phyloP scores from a whole-genome alignment of 179 eudicot genomes.

The Corrigiola litoralis region DNA sequence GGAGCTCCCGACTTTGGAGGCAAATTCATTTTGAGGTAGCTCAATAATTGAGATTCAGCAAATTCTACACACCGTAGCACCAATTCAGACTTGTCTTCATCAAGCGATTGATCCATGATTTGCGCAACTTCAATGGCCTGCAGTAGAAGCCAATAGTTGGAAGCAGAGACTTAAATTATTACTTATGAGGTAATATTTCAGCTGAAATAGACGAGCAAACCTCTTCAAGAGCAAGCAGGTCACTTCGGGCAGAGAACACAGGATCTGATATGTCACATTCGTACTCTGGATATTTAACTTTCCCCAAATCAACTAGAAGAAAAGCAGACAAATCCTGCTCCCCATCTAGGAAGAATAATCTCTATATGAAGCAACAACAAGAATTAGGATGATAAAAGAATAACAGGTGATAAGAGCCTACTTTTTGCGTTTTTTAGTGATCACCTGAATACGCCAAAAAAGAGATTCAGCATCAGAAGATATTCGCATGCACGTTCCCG shows the following conservation, averaged over 20 bases:
- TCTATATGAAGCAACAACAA: slow-evolving; percentile 44
- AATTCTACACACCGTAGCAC: slow-evolving; percentile 58
- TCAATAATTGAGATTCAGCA: slow-evolving; percentile 49
- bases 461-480: slow-evolving; percentile 67
- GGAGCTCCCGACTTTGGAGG: slow-evolving; percentile 31
- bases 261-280: slow-evolving; percentile 53
- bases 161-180: slow-evolving; percentile 4
- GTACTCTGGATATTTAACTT: slow-evolving; percentile 77
- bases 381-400: slow-evolving; percentile 2
- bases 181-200: not conserved
- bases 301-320: slow-evolving; percentile 77
- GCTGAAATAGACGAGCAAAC: slow-evolving; percentile 38
- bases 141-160: slow-evolving; percentile 10
- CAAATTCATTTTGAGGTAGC: slow-evolving; percentile 23
- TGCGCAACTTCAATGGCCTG: slow-evolving; percentile 94
- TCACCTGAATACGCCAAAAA: slow-evolving; percentile 90
- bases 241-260: slow-evolving; percentile 48
- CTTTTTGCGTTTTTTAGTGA: not conserved
- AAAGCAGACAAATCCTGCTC: slow-evolving; percentile 87
- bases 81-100: slow-evolving; percentile 50
- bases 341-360: slow-evolving; percentile 88
- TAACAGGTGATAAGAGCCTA: not conserved
- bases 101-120: slow-evolving; percentile 82
- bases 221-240: slow-evolving; percentile 90
- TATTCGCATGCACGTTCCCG: slow-evolving; percentile 55